Conservation (phyloP, 2,329 filamentous ascomycete genomes). For the Trichophyton benhamiae region DNA sequence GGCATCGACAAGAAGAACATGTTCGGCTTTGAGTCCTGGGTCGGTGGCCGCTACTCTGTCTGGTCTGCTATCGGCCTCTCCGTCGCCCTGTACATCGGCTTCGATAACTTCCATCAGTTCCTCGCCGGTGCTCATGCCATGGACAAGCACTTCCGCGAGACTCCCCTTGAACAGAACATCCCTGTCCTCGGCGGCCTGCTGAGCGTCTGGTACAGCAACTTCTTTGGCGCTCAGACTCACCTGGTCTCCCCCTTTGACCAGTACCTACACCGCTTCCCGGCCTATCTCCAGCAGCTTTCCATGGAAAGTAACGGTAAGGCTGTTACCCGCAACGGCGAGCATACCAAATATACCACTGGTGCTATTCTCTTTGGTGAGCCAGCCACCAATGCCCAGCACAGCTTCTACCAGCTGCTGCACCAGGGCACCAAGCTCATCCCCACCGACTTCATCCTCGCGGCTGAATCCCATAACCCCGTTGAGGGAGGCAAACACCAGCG, state of each 20-base stretch:
- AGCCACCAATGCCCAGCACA: constrained; percentile 98
- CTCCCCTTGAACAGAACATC: constrained; percentile 89
- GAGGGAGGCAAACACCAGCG: constrained; percentile 85
- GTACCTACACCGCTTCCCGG: constrained; percentile 97
- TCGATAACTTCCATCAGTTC: constrained; percentile 95
- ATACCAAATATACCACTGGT: constrained; percentile 95
- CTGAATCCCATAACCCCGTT: constrained; percentile 92
- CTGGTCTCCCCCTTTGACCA: constrained; percentile 97
- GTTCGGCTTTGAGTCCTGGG: constrained; percentile 99
- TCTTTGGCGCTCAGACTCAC: constrained; percentile 96
- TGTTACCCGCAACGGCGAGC: constrained; percentile 72
- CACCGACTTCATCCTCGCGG: constrained; percentile 93
- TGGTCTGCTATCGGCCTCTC: constrained; percentile 97
- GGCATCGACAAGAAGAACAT: constrained; percentile 98
- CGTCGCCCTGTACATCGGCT: constrained; percentile 89
- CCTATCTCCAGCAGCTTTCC: constrained; percentile 95
- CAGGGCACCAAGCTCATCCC: constrained; percentile 99
- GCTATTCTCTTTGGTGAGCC: constrained; percentile 95
- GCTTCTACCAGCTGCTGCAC: constrained; percentile 98
- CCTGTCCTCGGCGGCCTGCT: constrained; percentile 81
- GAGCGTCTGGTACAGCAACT: constrained; percentile 98
- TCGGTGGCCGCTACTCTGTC: constrained; percentile 94
- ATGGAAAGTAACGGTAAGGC: constrained; percentile 99
- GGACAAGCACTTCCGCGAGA: constrained; percentile 94
- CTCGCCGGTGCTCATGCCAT: constrained; percentile 87